Evolutionary conservation across 2,329 filamentous ascomycete genomes (phyloP).

Genomic region (Paraphoma sp.): DNA sequence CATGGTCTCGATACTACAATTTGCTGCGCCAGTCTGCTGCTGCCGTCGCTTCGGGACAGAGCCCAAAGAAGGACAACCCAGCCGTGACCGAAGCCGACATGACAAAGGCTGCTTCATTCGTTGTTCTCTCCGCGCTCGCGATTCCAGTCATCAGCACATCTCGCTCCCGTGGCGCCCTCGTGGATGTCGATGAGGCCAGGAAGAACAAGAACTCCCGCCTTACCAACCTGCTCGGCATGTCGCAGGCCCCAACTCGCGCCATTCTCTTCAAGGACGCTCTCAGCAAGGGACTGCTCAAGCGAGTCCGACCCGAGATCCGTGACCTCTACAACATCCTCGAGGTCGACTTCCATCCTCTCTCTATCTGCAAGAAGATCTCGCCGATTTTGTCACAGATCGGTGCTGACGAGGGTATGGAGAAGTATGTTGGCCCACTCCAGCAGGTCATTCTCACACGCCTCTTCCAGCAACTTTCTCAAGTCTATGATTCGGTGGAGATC

Average conservation of each 20-base stretch:
- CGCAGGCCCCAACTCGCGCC: constrained; percentile 83
- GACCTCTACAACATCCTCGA: constrained; percentile 98
- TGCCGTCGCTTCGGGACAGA: constrained; percentile 81
- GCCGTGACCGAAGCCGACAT: constrained; percentile 87
- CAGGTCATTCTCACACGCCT: constrained; percentile 98
- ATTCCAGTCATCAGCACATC: constrained; percentile 99
- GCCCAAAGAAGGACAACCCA: constrained; percentile 94
- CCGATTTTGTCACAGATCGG: constrained; percentile 95
- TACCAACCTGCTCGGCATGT: constrained; percentile 95
- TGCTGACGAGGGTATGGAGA: constrained; percentile 92
- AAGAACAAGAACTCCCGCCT: constrained; percentile 99
- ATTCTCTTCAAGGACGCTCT: constrained; percentile 95
- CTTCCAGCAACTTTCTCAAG: constrained; percentile 98
- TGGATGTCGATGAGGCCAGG: constrained; percentile 94
- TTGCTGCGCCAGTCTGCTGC: constrained; percentile 89
- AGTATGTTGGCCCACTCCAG: constrained; percentile 93
- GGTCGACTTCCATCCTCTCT: constrained; percentile 98
- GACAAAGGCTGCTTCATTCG: constrained; percentile 93
- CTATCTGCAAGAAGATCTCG: constrained; percentile 98
- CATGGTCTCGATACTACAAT: constrained; percentile 97
- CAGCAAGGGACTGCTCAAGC: constrained; percentile 92
- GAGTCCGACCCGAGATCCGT: constrained; percentile 90
- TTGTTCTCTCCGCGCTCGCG: constrained; percentile 91
- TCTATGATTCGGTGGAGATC: constrained; percentile 97
- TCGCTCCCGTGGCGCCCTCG: constrained; percentile 90